Evolutionary conservation across 495 filamentous ascomycete species (phyloP), one percentile per base, ranked within the genome.

Genomic region (Talaromyces proteolyticus): DNA sequence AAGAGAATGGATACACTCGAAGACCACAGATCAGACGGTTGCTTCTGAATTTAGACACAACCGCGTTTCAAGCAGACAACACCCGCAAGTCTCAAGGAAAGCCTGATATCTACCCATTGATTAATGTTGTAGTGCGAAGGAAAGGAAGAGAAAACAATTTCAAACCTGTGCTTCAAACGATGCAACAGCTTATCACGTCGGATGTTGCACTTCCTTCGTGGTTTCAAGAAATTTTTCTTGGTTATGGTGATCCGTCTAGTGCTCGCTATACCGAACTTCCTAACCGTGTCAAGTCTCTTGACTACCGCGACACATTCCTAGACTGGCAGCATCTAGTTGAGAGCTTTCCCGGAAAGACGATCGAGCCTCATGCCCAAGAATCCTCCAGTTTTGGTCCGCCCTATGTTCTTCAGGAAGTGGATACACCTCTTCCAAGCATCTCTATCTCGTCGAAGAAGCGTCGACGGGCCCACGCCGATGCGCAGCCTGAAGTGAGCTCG

Each of bases 171-270:
- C 73, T 99, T 16, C 87, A 95, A 52, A 95, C 91, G 0, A 93
- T 99, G 60, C 85, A 85, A 58, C 87, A 82, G 43, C 79, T 99
- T 21, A 85, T 89, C 4, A 76, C 95, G 22, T 89, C 91, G 2
- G 87, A 95, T 52, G 82, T 94, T 20, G 84, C 88, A 6, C 78
- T 96, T 37, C 90, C 94, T 3, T 78, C 85, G 11, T 99, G 93
- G 93, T 72, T 99, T 24, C 89, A 95, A 58, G 93, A 97, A 48
- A 91, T 96, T 6, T 97, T 99, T 69, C 77, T 99, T 14, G 93
- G 93, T 6, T 96, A 92, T 69, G 93, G 94, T 20, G 90, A 97
- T 65, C 92, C 93, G 29, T 79, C 88, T 19, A 81, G 86, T 42
- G 93, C 93, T 16, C 85, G 86, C 18, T 96, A 95, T 62, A 87